These are phyloP conservation scores for Aeminium ludgeri DNA, from an alignment of 495 filamentous ascomycete species.

Conservation along the genomic window DNA sequence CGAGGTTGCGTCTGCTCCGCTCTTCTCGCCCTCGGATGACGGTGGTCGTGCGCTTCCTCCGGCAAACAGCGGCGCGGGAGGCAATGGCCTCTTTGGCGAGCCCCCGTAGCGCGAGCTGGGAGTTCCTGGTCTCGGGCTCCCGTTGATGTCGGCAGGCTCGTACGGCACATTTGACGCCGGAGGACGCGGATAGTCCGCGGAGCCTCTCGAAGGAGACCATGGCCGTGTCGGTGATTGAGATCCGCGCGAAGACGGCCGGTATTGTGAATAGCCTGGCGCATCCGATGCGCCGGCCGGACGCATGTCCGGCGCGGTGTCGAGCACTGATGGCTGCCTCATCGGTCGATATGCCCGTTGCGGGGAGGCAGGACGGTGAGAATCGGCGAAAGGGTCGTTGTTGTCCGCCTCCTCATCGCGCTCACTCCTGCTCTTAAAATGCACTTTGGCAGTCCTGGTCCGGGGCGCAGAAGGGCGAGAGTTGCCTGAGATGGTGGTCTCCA, in stretches of 20 bases:
- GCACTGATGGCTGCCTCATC: constrained; percentile 36
- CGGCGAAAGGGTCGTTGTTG: constrained; percentile 1
- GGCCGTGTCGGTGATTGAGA: constrained; percentile 41
- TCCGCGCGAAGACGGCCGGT: constrained; percentile 20
- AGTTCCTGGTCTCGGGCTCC: constrained; percentile 76
- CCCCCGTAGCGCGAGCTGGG: constrained; percentile 75
- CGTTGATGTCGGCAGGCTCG: constrained; percentile 77
- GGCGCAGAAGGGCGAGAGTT: constrained; percentile 5
- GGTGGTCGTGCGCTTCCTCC: constrained; percentile 22
- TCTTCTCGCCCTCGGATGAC: constrained; percentile 32
- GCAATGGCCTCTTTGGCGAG: constrained; percentile 72
- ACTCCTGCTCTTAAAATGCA: constrained; percentile 16
- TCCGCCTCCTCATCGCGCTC: constrained; percentile 14
- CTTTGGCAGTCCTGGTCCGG: constrained; percentile 16
- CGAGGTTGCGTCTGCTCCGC: constrained; percentile 28
- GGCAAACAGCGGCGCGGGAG: constrained; percentile 74
- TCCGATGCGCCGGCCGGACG: constrained; percentile 34
- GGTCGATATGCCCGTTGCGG: constrained; percentile 27
- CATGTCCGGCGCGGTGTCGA: constrained; percentile 38
- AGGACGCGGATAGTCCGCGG: constrained; percentile 48
- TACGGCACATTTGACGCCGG: constrained; percentile 54
- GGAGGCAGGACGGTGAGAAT: constrained; percentile 20
- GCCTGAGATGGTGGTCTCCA: constrained; percentile 12
- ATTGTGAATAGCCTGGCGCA: constrained; percentile 29
- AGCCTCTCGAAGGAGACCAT: constrained; percentile 54